A percentile compares a stretch with the other conserved stretches of the same genome.
Evolutionary conservation across 192 early-diverging fungal genomes (phyloP).

Genomic region (Linnemannia exigua): DNA sequence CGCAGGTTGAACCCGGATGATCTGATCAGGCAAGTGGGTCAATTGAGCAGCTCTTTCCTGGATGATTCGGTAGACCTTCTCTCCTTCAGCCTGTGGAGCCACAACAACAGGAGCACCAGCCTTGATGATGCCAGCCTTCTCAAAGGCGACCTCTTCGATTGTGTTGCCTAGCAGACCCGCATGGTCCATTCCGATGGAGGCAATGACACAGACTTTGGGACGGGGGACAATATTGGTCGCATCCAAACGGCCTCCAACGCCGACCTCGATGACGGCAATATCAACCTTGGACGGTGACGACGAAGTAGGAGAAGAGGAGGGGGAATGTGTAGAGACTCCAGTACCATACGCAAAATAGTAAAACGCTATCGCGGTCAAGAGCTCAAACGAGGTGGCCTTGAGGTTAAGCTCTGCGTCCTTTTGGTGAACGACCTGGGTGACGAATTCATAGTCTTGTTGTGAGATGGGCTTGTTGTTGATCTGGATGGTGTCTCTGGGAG

Average conservation of each 20-base stretch:
- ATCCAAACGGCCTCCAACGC: conserved; percentile 87
- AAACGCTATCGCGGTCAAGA: conserved; percentile 68
- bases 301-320: not conserved
- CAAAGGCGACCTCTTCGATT: conserved; percentile 80
- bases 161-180: conserved; percentile 77
- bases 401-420: conserved; percentile 58
- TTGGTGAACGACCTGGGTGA: conserved; percentile 74
- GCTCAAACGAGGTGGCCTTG: conserved; percentile 79
- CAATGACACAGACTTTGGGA: conserved; percentile 80
- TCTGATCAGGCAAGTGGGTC: conserved; percentile 8
- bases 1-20: conserved; percentile 38
- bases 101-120: conserved; percentile 57
- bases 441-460: conserved; percentile 79
- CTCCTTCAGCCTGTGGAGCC: conserved; percentile 67
- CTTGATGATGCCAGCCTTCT: conserved; percentile 91
- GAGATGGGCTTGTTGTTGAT: conserved; percentile 88
- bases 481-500: conserved; percentile 92
- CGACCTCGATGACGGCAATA: conserved; percentile 84
- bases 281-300: conserved; percentile 63
- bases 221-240: conserved; percentile 81
- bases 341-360: conserved; percentile 80
- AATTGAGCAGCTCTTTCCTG: conserved; percentile 35
- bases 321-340: conserved; percentile 59
- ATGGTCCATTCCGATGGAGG: conserved; percentile 88
- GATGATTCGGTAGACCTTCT: conserved; percentile 53